A percentile compares a stretch with the other conserved stretches of the same genome.
Conservation (phyloP, 768 basidiomycete genomes). For the Boletus insuetus region DNA sequence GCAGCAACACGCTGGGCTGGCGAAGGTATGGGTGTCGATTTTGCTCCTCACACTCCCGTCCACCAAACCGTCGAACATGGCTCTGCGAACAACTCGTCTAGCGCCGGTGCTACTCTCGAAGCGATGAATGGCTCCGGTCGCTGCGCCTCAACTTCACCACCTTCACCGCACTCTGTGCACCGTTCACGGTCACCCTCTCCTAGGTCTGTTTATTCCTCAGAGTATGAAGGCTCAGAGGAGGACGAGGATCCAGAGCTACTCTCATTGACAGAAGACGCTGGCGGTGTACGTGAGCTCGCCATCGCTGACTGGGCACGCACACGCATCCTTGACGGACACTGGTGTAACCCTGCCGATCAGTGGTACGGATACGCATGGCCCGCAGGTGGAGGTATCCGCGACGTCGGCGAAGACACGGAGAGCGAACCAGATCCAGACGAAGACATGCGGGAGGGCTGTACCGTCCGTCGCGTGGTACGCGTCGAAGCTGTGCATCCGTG, state of each 20-base stretch:
- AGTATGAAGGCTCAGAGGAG: constrained; percentile 37
- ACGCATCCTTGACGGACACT: constrained; percentile 71
- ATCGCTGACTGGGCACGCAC: constrained; percentile 70
- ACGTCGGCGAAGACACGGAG: constrained; percentile 26
- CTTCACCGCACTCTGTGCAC: constrained; percentile 24
- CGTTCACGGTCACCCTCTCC: constrained; percentile 33
- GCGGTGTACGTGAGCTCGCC: constrained; percentile 51
- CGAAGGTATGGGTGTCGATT: constrained; percentile 34
- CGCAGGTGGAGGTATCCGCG: constrained; percentile 33
- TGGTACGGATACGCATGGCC: constrained; percentile 52
- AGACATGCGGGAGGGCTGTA: constrained; percentile 13
- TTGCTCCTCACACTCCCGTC: constrained; percentile 21
- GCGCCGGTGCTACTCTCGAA: not conserved
- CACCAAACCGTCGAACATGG: constrained; percentile 7
- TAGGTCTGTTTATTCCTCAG: constrained; percentile 29
- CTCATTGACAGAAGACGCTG: constrained; percentile 45
- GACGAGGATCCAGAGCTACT: constrained; percentile 45
- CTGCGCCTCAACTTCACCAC: constrained; percentile 26
- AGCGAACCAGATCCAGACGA: constrained; percentile 28
- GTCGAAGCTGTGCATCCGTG: constrained; percentile 48
- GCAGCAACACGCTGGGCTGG: constrained; percentile 52
- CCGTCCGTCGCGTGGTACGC: constrained; percentile 18
- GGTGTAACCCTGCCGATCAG: constrained; percentile 71
- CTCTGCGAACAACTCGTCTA: constrained; percentile 10
- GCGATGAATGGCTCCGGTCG: constrained; percentile 19